A percentile compares a stretch with the other conserved stretches of the same genome.
phyloP scores from a whole-genome alignment of 2,329 filamentous ascomycete species.

The Arthrobotrys conoides region DNA sequence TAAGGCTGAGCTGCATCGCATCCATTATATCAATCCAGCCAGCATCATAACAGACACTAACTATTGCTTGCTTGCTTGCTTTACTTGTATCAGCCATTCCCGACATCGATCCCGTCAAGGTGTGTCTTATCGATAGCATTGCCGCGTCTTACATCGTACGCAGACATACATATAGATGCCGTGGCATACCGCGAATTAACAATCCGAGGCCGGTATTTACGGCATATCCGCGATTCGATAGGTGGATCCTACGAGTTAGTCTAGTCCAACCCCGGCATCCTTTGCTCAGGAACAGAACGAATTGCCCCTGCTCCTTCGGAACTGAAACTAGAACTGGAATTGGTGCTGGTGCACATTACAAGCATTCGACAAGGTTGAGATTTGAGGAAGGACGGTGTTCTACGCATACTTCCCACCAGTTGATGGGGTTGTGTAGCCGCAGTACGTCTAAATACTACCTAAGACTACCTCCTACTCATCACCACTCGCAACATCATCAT shows the following conservation, averaged over 20 bases:
- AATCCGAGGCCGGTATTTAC: not conserved
- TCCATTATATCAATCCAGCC: slow-evolving; percentile 11
- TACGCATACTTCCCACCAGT: not conserved
- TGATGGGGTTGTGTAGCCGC: not conserved
- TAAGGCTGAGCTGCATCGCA: slow-evolving; percentile 34
- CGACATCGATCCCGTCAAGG: not conserved
- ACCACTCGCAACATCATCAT: not conserved
- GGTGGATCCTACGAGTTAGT: not conserved
- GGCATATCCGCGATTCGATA: not conserved
- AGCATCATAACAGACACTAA: slow-evolving; percentile 2
- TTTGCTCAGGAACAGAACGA: slow-evolving; percentile 19
- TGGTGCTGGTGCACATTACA: not conserved
- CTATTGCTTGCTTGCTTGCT: slow-evolving; percentile 2
- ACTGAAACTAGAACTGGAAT: not conserved
- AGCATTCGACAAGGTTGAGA: slow-evolving; percentile 17
- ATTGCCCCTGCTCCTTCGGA: slow-evolving; percentile 15
- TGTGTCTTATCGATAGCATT: not conserved
- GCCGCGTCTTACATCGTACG: not conserved
- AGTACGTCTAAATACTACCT: slow-evolving; percentile 3
- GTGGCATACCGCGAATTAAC: slow-evolving; percentile 1
- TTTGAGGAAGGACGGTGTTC: too few species aligned
- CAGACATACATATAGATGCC: not conserved
- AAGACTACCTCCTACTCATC: too few species aligned
- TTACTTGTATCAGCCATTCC: slow-evolving; percentile 2
- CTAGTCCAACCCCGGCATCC: slow-evolving; percentile 1